Percentiles rank a stretch among this genome's conserved stretches.
phyloP scores from a whole-genome alignment of 495 filamentous ascomycete species.

The Rostrohypoxylon terebratum region DNA sequence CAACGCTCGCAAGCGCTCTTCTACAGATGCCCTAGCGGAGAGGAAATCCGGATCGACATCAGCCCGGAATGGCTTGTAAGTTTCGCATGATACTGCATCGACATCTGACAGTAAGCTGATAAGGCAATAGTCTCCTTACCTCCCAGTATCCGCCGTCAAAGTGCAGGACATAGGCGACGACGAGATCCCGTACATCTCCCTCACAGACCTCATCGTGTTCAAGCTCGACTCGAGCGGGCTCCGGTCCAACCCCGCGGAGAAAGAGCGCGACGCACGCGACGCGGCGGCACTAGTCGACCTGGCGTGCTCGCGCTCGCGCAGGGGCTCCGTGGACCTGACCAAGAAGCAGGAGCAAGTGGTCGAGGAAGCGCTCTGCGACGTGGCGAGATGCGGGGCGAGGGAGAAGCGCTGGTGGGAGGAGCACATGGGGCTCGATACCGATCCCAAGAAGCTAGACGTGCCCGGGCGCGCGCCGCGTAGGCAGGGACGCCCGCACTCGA shows the following conservation, averaged over 20 bases:
- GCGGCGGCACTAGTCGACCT: slow-evolving; percentile 38
- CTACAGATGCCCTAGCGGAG: slow-evolving; percentile 32
- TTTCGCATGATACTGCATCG: neutral
- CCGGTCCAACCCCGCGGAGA: slow-evolving; percentile 31
- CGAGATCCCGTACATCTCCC: slow-evolving; percentile 44
- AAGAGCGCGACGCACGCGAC: slow-evolving; percentile 37
- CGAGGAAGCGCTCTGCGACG: slow-evolving; percentile 45
- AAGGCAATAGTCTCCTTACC: slow-evolving; percentile 37
- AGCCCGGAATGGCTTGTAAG: slow-evolving; percentile 44
- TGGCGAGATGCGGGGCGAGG: slow-evolving; percentile 35
- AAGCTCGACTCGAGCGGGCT: slow-evolving; percentile 45
- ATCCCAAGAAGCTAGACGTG: neutral
- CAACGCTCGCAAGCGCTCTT: slow-evolving; percentile 30
- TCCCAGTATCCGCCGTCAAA: slow-evolving; percentile 32
- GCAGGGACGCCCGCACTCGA: slow-evolving; percentile 34
- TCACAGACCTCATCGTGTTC: slow-evolving; percentile 44
- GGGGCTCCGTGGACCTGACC: slow-evolving; percentile 25
- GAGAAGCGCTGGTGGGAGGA: slow-evolving; percentile 46
- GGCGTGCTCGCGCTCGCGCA: neutral
- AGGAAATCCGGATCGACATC: slow-evolving; percentile 38
- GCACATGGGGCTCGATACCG: slow-evolving; percentile 20
- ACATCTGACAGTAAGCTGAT: slow-evolving; percentile 14
- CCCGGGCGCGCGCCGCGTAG: neutral
- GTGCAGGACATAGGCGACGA: slow-evolving; percentile 33
- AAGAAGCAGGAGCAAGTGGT: slow-evolving; percentile 42